Evolutionary conservation across 257 asterid species (phyloP), one percentile per base, ranked within the genome.

Genomic region (Handroanthus guayacan): DNA sequence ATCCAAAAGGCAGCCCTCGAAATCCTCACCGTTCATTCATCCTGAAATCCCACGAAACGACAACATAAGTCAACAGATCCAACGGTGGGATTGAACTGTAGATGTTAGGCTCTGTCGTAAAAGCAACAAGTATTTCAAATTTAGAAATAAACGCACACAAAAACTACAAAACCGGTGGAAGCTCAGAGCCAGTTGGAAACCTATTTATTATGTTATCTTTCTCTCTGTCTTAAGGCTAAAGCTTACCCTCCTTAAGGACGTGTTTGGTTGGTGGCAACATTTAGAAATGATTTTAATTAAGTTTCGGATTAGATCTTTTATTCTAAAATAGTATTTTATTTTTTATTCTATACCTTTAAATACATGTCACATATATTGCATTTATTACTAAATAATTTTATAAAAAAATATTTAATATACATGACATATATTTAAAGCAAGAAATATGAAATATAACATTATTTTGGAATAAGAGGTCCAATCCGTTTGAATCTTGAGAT

Each of bases 151-250:
- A 65, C 78, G 63, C 81, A 75, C 71, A 61, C 72, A 47, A 80
- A 48, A 69, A 69, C 73, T 65, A 72, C 54, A 58, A 72, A 51
- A 76, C 31, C 31, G 31, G 31, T 25, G 31, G 31, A 25, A 25
- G 31, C 51, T 16, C 63, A 47, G 34, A 47, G 71, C 84, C 80
- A 82, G 82, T 74, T 84, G 84, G 81, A 77, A 78, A 50, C 63
- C 12, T n/a, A 5, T 41, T 41, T 41, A 5, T 8, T 41, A 41
- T 41, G 45, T 41, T 41, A 16, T 48, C 55, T 11, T 48, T 48
- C 55, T 48, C 55, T 9, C 55, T 48, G 31, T 25, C 31, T n/a
- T 11, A 48, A 3, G 16, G 3, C 54, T 47, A 9, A 41, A 41
- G 8, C 45, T 41, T 1, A 25, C 31, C 45, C 54, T 2, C 13